Conservation (phyloP, 495 filamentous ascomycete genomes). For the Durotheca rogersii region DNA sequence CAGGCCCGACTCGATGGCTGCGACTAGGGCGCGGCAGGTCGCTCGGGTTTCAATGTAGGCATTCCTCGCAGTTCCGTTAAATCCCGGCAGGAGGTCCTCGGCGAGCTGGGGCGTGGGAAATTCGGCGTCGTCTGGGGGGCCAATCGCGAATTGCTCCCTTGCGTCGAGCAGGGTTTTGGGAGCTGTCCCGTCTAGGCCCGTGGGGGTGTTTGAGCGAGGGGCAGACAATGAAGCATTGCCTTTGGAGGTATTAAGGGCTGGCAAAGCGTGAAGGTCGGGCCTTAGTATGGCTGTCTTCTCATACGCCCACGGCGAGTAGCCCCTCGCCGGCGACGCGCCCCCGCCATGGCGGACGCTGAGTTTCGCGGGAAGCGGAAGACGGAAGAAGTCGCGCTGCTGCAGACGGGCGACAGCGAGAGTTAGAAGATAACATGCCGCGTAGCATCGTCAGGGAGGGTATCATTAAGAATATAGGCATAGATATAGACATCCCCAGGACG, state of each 20-base stretch:
- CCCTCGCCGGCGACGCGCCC: not conserved
- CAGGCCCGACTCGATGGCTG: not conserved
- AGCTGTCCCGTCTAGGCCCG: not conserved
- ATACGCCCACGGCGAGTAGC: not conserved
- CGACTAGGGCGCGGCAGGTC: not conserved
- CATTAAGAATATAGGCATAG: too few relatives aligned
- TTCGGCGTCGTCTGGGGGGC: not conserved
- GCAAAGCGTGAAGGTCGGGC: not conserved
- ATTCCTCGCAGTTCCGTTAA: not conserved
- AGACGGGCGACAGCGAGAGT: too few relatives aligned
- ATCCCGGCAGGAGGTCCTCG: not conserved
- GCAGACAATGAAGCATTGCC: too few relatives aligned
- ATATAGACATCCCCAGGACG: not conserved
- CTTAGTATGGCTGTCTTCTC: conserved; percentile 1
- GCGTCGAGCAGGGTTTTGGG: not conserved
- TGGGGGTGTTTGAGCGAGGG: too few relatives aligned
- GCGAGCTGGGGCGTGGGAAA: conserved; percentile 1
- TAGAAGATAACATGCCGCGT: too few relatives aligned
- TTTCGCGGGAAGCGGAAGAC: not conserved
- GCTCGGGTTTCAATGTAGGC: not conserved
- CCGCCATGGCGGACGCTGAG: not conserved
- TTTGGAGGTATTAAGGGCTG: too few relatives aligned
- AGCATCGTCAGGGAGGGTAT: not conserved
- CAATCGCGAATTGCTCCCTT: conserved; percentile 1
- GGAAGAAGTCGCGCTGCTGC: not conserved